These are phyloP conservation scores for Globisporangium irregulare DNA, from an alignment of 352 stramenopile genomes.

Conservation along the genomic window DNA sequence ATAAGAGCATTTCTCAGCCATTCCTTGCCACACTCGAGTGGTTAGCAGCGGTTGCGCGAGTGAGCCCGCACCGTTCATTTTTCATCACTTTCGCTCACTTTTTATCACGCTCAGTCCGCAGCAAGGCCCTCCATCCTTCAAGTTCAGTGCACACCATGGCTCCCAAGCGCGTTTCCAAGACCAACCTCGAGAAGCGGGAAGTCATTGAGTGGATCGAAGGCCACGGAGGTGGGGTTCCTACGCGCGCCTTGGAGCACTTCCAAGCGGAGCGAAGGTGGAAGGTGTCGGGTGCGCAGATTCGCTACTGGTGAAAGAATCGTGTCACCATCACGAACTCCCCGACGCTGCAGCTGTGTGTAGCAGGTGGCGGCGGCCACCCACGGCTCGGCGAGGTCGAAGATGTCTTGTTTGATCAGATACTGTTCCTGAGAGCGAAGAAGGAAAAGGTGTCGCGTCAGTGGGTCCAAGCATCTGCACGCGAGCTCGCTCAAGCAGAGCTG, in stretches of 20 bases:
- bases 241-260: conserved; percentile 16
- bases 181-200: conserved; percentile 16
- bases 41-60: background rate
- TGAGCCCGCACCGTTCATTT: background rate
- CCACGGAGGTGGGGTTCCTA: conserved; percentile 14
- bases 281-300: conserved; percentile 19
- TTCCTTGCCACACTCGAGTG: background rate
- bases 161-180: conserved; percentile 11
- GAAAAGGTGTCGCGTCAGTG: conserved; percentile 16
- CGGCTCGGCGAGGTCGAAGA: conserved; percentile 15
- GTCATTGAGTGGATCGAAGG: conserved; percentile 20
- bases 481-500: conserved; percentile 5
- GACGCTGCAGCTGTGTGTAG: background rate
- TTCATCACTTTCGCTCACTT: background rate
- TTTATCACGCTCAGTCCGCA: conserved; percentile 3
- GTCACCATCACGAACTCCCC: conserved; percentile 13
- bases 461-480: conserved; percentile 10
- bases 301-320: conserved; percentile 20
- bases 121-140: background rate
- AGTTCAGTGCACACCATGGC: conserved; percentile 6
- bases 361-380: background rate
- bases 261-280: conserved; percentile 14
- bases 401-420: conserved; percentile 18
- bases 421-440: conserved; percentile 11
- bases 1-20: background rate